Percentiles rank a stretch among this genome's conserved stretches.
Conservation (phyloP, 1,139 yeast genomes). For the Nakaseomyces sp. region DNA sequence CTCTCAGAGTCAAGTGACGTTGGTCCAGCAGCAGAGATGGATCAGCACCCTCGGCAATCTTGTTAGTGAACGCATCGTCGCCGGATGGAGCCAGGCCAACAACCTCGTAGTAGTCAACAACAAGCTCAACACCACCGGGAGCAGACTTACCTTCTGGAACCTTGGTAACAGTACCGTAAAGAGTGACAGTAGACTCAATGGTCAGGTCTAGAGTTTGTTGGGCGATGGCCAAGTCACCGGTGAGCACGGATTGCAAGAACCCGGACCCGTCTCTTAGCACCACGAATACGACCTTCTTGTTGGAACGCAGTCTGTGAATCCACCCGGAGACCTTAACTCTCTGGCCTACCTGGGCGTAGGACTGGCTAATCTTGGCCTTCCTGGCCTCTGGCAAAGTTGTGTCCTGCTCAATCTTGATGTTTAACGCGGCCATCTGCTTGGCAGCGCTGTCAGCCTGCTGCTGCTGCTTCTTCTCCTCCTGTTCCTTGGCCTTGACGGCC, state of each 20-base stretch:
- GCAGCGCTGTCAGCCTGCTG: slow-evolving; percentile 61
- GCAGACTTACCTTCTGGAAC: slow-evolving; percentile 96
- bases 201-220: slow-evolving; percentile 78
- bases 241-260: slow-evolving; percentile 72
- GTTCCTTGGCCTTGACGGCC: slow-evolving; percentile 67
- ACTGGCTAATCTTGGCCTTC: slow-evolving; percentile 53
- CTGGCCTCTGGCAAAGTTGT: slow-evolving; percentile 58
- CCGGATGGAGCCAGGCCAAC: slow-evolving; percentile 95
- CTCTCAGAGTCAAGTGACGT: slow-evolving; percentile 91
- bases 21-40: slow-evolving; percentile 87
- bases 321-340: slow-evolving; percentile 85
- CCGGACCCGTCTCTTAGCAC: slow-evolving; percentile 96
- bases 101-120: slow-evolving; percentile 80
- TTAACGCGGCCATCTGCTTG: slow-evolving; percentile 67
- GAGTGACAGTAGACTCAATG: slow-evolving; percentile 70
- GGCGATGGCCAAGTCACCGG: slow-evolving; percentile 89
- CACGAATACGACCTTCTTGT: slow-evolving; percentile 84
- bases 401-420: slow-evolving; percentile 67
- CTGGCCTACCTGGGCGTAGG: slow-evolving; percentile 43
- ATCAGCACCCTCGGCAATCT: slow-evolving; percentile 87
- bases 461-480: slow-evolving; percentile 51
- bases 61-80: slow-evolving; percentile 90
- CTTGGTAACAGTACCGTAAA: slow-evolving; percentile 72
- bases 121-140: slow-evolving; percentile 94
- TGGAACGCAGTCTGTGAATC: slow-evolving; percentile 90